Base-by-base conservation (phyloP, 1,284 basidiomycete species). In the Microbotryum saponariae region DNA sequence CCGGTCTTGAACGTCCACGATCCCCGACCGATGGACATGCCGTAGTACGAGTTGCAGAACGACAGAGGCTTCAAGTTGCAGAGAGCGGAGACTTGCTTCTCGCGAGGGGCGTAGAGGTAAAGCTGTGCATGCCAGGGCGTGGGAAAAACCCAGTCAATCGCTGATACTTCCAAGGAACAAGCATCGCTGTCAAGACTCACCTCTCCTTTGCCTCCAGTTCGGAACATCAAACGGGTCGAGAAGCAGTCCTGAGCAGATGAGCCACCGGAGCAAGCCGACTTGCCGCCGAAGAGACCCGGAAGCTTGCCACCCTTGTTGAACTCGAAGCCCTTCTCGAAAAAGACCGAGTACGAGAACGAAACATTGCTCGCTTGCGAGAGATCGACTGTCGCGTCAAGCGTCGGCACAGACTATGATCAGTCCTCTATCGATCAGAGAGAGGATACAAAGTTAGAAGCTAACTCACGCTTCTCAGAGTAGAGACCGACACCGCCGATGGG, bases 1-100 rank as follows among this genome's bases (percentile, higher is more conserved):
- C 86, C 87, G 2, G 76, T 70, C 2, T 79, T 75, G 76, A 83
- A 91, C 3, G 68, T 73, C 79, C 88, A 91, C 0, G 85, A 78
- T 0, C 88, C 88, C 14, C 89, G 82, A 7, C 84, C 86, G 63
- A 91, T 77, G 3, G 85, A 85, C 50, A 87, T 77, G 1, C 87
- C 87, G 67, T 87, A 88, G 2, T 74, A 74, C 0, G 79, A 71
- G 62, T 85, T 80, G 73, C 87, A 89, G 18, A 82, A 79, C 0
- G 85, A 85, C 46, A 74, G 73, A 0, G 81, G 79, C 46, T 80
- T 80, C 18, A 66, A 59, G 0, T 73, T 69, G 72, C 87, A 89
- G 1, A 88, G 76, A 0, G 78, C 76, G 0, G 72, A 59, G 4
- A 83, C 63, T 55, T 75, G 74, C 53, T 72, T 73, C 21, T 64